Conservation (phyloP, 164 flowering plant genomes). For the Magnolia kwangsiensis region DNA sequence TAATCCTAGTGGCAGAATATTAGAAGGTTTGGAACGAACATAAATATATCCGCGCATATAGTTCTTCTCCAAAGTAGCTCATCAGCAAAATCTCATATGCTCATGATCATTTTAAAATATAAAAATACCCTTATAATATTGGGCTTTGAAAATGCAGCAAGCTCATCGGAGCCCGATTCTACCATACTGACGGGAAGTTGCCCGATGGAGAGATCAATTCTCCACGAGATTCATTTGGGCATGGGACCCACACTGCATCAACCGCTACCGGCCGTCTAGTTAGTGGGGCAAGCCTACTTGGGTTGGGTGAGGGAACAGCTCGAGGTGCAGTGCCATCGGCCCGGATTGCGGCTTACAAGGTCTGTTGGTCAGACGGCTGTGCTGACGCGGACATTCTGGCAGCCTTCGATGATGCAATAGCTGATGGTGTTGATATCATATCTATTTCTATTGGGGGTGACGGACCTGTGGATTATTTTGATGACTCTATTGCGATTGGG, state of each 20-base stretch:
- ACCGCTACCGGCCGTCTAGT: constrained; percentile 55
- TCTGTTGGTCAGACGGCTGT: constrained; percentile 55
- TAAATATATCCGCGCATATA: no score
- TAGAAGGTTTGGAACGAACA: no score
- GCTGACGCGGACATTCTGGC: constrained; percentile 48
- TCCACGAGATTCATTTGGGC: constrained; percentile 61
- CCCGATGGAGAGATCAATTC: constrained; percentile 19
- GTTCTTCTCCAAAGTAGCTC: no score
- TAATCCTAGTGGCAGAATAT: no score
- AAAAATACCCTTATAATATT: neutral
- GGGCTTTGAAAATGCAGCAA: constrained; percentile 32
- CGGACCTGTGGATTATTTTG: constrained; percentile 22
- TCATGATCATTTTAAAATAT: neutral
- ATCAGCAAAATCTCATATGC: neutral
- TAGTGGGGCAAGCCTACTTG: constrained; percentile 34
- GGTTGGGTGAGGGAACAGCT: constrained; percentile 50
- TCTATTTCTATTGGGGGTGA: constrained; percentile 48
- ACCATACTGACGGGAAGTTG: constrained; percentile 8
- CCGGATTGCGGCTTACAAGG: constrained; percentile 56
- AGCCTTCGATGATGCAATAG: constrained; percentile 70
- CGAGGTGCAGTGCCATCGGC: constrained; percentile 65
- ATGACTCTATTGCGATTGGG: constrained; percentile 49
- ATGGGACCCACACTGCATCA: constrained; percentile 72
- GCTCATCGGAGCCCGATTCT: constrained; percentile 55
- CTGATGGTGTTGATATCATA: constrained; percentile 67